Percentiles rank a stretch among this genome's conserved stretches.
Conservation (phyloP, 129 eudicot species). For the Tagetes erecta region DNA sequence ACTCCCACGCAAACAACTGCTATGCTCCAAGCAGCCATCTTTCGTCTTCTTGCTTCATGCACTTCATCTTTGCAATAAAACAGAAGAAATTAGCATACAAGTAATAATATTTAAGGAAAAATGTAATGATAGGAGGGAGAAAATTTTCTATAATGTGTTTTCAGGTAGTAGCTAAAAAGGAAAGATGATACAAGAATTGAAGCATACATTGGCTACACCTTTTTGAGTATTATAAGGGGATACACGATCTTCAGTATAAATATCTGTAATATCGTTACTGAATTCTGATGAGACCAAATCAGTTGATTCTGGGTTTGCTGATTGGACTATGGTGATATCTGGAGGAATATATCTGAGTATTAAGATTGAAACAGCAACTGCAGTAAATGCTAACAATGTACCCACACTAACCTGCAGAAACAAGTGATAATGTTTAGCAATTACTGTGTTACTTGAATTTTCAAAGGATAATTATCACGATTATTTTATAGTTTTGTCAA, state of each 20-base stretch:
- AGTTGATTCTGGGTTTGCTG: slow-evolving; percentile 35
- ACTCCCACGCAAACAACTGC: slow-evolving; percentile 41
- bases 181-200: slow-evolving; percentile 23
- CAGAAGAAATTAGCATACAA: not conserved
- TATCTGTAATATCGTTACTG: slow-evolving; percentile 21
- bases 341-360: slow-evolving; percentile 63
- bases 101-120: not conserved
- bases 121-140: not conserved
- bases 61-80: slow-evolving; percentile 26
- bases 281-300: slow-evolving; percentile 33
- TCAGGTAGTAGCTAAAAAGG: slow-evolving; percentile 8
- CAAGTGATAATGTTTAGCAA: slow-evolving; percentile 11
- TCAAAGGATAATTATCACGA: not conserved
- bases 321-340: slow-evolving; percentile 28
- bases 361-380: slow-evolving; percentile 59
- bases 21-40: slow-evolving; percentile 51
- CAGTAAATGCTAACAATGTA: slow-evolving; percentile 58
- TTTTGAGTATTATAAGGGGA: slow-evolving; percentile 35
- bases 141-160: not conserved
- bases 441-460: not conserved
- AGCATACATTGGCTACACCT: slow-evolving; percentile 47
- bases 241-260: slow-evolving; percentile 20
- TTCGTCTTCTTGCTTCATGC: slow-evolving; percentile 39
- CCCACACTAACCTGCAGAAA: slow-evolving; percentile 61
- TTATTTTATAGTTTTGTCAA: slow-evolving; percentile 12